A percentile compares a stretch with the other conserved stretches of the same genome.
Conservation (phyloP, 345 rosid species). For the Diplotaxis tenuifolia region DNA sequence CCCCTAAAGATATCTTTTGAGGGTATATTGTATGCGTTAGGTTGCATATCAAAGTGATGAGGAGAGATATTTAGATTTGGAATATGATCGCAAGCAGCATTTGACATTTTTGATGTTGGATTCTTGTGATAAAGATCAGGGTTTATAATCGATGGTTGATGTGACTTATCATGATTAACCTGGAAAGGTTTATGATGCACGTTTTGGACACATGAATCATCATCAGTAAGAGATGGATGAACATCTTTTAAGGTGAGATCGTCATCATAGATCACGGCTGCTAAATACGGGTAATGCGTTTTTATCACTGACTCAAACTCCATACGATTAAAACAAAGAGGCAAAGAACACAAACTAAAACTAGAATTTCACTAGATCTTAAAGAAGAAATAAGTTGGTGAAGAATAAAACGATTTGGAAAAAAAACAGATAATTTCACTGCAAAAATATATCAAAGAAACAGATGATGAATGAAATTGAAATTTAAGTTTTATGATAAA, state of each 20-base stretch:
- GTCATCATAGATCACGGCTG: constrained; percentile 35
- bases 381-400: constrained; percentile 7
- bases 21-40: background rate
- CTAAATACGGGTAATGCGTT: constrained; percentile 43
- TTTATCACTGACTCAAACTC: constrained; percentile 42
- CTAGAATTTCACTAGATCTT: background rate
- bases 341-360: background rate
- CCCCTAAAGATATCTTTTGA: background rate
- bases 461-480: background rate
- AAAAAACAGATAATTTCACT: background rate
- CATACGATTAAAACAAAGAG: constrained; percentile 37
- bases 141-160: constrained; percentile 8
- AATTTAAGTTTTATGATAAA: background rate
- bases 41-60: constrained; percentile 12
- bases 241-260: constrained; percentile 10
- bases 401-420: constrained; percentile 1
- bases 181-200: constrained; percentile 25
- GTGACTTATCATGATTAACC: constrained; percentile 3
- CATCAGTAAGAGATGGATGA: constrained; percentile 5
- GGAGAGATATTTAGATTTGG: background rate
- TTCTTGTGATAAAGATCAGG: constrained; percentile 18
- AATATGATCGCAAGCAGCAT: background rate
- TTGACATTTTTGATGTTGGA: constrained; percentile 22
- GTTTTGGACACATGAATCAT: constrained; percentile 1
- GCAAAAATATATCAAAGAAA: background rate